Evolutionary conservation across 108 stramenopile genomes (phyloP).

Genomic region (Pseudonitzschia multiseries): DNA sequence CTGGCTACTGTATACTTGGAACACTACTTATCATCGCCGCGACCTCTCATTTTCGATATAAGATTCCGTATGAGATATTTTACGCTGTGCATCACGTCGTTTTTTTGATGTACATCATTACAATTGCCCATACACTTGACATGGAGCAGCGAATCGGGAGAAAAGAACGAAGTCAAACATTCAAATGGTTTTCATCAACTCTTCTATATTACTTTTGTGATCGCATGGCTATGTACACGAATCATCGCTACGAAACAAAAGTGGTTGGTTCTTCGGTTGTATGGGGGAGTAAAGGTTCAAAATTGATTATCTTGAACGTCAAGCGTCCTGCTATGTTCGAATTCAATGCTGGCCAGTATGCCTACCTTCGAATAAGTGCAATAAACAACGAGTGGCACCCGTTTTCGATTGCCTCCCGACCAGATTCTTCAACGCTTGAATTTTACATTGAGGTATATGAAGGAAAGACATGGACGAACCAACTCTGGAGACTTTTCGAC

Average conservation of each 20-base stretch:
- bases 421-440: constrained; percentile 31
- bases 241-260: constrained; percentile 36
- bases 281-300: constrained; percentile 19
- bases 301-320: constrained; percentile 39
- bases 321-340: constrained; percentile 33
- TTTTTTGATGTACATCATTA: constrained; percentile 43
- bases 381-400: constrained; percentile 41
- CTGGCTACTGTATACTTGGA: constrained; percentile 45
- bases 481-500: constrained; percentile 22
- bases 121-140: constrained; percentile 47
- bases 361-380: constrained; percentile 23
- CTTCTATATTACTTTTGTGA: constrained; percentile 46
- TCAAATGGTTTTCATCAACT: constrained; percentile 50
- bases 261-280: constrained; percentile 21
- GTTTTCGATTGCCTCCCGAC: constrained; percentile 40
- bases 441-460: constrained; percentile 44
- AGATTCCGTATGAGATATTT: constrained; percentile 47
- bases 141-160: constrained; percentile 27
- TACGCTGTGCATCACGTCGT: constrained; percentile 42
- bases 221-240: constrained; percentile 35
- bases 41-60: constrained; percentile 40
- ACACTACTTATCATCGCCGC: constrained; percentile 30
- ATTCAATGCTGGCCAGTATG: constrained; percentile 49
- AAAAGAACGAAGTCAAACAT: constrained; percentile 41
- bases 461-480: constrained; percentile 27